Conservation (phyloP, 257 asterid species). For the Solanum ahanhuiri region DNA sequence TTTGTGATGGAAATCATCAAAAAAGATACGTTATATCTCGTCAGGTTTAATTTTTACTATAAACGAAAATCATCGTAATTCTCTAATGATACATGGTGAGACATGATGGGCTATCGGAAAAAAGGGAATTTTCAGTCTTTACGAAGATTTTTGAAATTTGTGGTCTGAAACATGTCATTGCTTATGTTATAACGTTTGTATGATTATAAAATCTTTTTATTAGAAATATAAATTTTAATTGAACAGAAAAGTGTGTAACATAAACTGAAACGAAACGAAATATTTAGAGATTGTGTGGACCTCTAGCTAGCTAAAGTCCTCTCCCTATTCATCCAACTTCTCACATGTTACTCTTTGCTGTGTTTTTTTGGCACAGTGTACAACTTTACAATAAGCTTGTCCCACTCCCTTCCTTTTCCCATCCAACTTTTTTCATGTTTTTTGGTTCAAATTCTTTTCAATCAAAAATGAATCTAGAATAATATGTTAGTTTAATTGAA, state of each 20-base stretch:
- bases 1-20: accelerated
- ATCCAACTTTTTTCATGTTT: background rate
- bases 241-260: background rate
- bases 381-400: background rate
- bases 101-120: background rate
- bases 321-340: background rate
- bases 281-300: background rate
- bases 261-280: background rate
- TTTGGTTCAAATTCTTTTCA: background rate
- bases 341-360: slow-evolving; percentile 1
- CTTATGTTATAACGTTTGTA: background rate
- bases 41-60: background rate
- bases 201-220: background rate
- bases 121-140: background rate
- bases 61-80: accelerated
- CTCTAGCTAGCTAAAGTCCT: background rate
- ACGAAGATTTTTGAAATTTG: background rate
- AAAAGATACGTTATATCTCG: background rate
- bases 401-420: background rate
- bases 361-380: background rate
- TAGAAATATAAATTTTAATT: background rate
- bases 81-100: background rate
- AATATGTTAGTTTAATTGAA: background rate
- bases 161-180: background rate
- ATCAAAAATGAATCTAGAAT: background rate